Base-by-base conservation (phyloP, 2,329 filamentous ascomycete species). In the Chaetomiaceae sp. region DNA sequence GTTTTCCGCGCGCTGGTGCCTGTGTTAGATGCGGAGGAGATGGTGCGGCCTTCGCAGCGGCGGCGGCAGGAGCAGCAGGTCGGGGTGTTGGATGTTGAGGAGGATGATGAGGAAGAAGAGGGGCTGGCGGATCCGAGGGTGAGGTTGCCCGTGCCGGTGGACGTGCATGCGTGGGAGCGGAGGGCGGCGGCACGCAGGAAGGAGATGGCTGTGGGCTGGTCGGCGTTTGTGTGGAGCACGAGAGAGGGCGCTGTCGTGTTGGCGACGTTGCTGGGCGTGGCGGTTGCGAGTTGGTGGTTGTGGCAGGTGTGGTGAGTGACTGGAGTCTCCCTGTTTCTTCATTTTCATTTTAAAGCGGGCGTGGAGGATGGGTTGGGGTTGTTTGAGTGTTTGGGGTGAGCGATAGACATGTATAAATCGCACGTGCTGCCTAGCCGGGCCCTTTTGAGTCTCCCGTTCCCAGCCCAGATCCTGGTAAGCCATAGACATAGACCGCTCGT, bases 1-100 rank as follows among this genome's bases (percentile, higher is more conserved):
- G 87, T 82, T 42, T 73, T 96, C 20, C 80, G 86, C 4, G 74
- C 84, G 7, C 72, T 73, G 0, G 76, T 96, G 14, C 85, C 88
- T 1, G 70, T 89, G 5, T 58, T 81, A 42, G 60, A 66, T 10
- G 66, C 67, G 2, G 62, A 65, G 9, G 67, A 70, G 38, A 65
- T 80, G 33, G 55, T 60, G 4, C 69, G 64, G 63, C 49, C 21
- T 63, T 33, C 19, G 63, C 38, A 17, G 38, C 45, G 3, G 50
- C 39, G 4, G 9, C 25, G 3, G 2, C n/a, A 12, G 5, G 37
- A 21, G 16, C 12, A n/a, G n/a, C n/a, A n/a, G n/a, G n/a, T 9
- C 2, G 9, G 23, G n/a, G 27, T 3, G 39, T 33, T 5, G 48
- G 41, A 14, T n/a, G n/a, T n/a, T n/a, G n/a, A n/a, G n/a, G n/a